phyloP scores from a whole-genome alignment of 192 early-diverging fungal species.

The Rhizophagus clarus region DNA sequence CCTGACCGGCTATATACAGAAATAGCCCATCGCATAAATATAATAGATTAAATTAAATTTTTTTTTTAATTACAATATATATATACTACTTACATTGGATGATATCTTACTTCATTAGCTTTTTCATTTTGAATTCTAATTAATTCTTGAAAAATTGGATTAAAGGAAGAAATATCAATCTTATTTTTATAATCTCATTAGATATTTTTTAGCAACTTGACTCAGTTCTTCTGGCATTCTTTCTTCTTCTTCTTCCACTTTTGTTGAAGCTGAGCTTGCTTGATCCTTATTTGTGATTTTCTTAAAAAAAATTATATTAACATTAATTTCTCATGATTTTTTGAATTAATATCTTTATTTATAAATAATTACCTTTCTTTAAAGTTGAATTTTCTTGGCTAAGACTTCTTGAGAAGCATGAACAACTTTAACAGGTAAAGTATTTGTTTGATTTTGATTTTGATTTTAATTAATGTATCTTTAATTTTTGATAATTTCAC shows the following conservation, averaged over 20 bases:
- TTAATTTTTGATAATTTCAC: too few species aligned
- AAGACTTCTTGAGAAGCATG: too few species aligned
- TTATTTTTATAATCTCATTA: background rate
- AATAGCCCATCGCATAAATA: background rate
- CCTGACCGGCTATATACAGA: too few species aligned
- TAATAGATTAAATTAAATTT: background rate
- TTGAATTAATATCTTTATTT: too few species aligned
- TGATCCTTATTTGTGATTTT: too few species aligned
- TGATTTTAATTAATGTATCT: too few species aligned
- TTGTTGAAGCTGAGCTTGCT: background rate
- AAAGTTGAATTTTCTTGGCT: too few species aligned
- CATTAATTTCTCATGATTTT: too few species aligned
- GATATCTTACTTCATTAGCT: background rate
- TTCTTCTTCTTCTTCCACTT: background rate
- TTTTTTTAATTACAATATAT: background rate
- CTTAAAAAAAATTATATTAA: too few species aligned
- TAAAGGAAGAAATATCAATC: background rate
- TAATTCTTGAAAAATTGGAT: background rate
- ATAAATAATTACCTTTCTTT: too few species aligned
- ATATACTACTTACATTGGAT: constrained; percentile 3
- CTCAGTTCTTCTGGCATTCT: background rate
- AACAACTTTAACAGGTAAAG: too few species aligned
- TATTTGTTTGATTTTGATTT: too few species aligned
- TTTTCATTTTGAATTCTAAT: background rate
- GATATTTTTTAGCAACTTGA: background rate